Evolutionary conservation across 257 asterid genomes (phyloP).

Genomic region (Solanum paucissectum): DNA sequence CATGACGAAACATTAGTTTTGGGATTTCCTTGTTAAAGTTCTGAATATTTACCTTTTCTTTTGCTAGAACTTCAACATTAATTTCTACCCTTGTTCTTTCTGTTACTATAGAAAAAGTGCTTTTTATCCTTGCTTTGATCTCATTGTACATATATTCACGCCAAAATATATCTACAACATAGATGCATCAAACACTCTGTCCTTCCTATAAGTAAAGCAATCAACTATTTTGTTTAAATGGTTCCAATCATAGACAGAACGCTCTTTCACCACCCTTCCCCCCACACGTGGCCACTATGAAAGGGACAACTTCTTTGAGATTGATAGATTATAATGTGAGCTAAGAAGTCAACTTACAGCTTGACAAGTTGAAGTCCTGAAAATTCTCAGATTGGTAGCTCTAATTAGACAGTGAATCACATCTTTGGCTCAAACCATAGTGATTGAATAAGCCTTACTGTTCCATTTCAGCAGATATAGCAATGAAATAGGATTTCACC

Average conservation of each 20-base stretch:
- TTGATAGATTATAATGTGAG: not conserved
- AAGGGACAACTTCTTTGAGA: not conserved
- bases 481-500: not conserved
- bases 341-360: not conserved
- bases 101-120: not conserved
- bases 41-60: not conserved
- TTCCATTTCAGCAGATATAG: not conserved
- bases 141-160: not conserved
- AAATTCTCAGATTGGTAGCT: not conserved
- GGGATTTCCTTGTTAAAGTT: not conserved
- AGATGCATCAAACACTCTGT: not conserved
- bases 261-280: not conserved
- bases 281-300: not conserved
- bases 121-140: not conserved
- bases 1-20: not conserved
- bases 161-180: not conserved
- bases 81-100: not conserved
- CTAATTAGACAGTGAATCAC: not conserved
- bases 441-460: not conserved
- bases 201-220: not conserved
- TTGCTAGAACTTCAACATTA: not conserved
- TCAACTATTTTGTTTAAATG: not conserved
- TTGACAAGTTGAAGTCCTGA: not conserved
- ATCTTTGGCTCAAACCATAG: not conserved
- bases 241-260: not conserved